Base-by-base conservation (phyloP, 2,329 filamentous ascomycete species). In the Aspergillus vadensis region DNA sequence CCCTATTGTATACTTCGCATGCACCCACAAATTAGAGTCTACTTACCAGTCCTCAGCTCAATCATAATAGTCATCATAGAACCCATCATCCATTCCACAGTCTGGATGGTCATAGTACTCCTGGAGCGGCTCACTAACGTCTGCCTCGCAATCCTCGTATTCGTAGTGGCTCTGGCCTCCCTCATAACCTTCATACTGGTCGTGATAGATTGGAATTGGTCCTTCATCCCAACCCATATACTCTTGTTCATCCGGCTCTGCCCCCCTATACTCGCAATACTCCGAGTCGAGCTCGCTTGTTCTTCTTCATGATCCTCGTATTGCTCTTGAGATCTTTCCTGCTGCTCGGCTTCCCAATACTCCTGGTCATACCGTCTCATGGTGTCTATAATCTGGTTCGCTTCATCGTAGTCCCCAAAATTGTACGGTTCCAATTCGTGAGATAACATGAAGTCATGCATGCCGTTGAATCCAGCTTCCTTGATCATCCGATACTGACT, bases 371-470 rank as follows among this genome's bases (percentile, higher is more conserved):
- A 9, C 25, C 52, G 52, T 14, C 49, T 44, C 32, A 55, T 52
- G 25, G n/a, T 38, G 9, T 54, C n/a, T 14, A 63, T 21, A 23
- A 60, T 61, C 30, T 36, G 19, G 15, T 51, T 62, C n/a, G 54
- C 55, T 19, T 49, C 44, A 19, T 57, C 41, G 6, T 55, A 30
- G 30, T 61, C 59, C 4, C 56, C 48, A 2, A 17, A 12, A 8
- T 59, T 19, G 7, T 55, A 10, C 12, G 57, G 32, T 6, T 52
- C 62, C n/a, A 62, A 19, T 17, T 49, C 44, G 36, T 61, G 53
- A 9, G 36, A 55, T 6, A 58, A n/a, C 58, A 59, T 61, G 21
- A 64, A 61, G 2, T 61, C 19, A 17, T 55, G 23, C 43, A 61
- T 36, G 41, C 44, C 47, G n/a, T 53, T 21, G 39, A 48, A 61